Percentiles rank a stretch among this genome's conserved stretches.
Evolutionary conservation across 2,329 filamentous ascomycete genomes (phyloP).

Genomic region (Rhytidhysteron rufulum): DNA sequence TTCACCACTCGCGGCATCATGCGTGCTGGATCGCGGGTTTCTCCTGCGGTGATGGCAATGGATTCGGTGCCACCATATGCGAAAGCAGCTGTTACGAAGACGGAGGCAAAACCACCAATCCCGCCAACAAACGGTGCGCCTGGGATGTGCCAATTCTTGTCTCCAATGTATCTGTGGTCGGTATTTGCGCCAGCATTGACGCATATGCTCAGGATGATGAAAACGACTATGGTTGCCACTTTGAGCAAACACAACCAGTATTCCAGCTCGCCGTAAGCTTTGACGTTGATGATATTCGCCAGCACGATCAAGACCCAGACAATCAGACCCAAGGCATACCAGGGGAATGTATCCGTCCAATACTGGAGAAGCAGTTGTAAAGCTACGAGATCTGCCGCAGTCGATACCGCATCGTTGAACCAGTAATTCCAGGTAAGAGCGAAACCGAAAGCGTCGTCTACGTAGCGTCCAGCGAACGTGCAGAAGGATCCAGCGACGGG

Average conservation of each 20-base stretch:
- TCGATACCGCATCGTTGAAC: constrained; percentile 49
- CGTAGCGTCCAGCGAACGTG: constrained; percentile 61
- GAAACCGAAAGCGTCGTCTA: constrained; percentile 63
- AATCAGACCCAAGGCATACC: constrained; percentile 37
- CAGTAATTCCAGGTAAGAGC: constrained; percentile 30
- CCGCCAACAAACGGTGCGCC: constrained; percentile 31
- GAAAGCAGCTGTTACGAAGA: constrained; percentile 43
- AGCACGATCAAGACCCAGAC: constrained; percentile 42
- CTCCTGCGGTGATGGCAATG: constrained; percentile 46
- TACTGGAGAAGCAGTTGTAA: constrained; percentile 35
- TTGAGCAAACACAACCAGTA: constrained; percentile 46
- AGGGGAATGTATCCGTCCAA: constrained; percentile 46
- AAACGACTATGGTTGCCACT: constrained; percentile 43
- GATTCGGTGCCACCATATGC: constrained; percentile 48
- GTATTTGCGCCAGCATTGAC: constrained; percentile 46
- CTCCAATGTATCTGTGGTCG: constrained; percentile 39
- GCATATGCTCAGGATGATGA: constrained; percentile 46
- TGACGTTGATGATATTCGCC: constrained; percentile 45
- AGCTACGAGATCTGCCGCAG: constrained; percentile 51
- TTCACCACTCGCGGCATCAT: constrained; percentile 48
- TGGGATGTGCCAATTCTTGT: constrained; percentile 42
- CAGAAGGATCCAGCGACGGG: constrained; percentile 62
- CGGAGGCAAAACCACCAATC: constrained; percentile 36
- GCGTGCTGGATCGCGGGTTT: constrained; percentile 45
- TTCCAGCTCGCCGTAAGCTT: constrained; percentile 43